A percentile compares a stretch with the other conserved stretches of the same genome.
Evolutionary conservation across 2,329 filamentous ascomycete species (phyloP).

Genomic region (Bipolaris sorokiniana): DNA sequence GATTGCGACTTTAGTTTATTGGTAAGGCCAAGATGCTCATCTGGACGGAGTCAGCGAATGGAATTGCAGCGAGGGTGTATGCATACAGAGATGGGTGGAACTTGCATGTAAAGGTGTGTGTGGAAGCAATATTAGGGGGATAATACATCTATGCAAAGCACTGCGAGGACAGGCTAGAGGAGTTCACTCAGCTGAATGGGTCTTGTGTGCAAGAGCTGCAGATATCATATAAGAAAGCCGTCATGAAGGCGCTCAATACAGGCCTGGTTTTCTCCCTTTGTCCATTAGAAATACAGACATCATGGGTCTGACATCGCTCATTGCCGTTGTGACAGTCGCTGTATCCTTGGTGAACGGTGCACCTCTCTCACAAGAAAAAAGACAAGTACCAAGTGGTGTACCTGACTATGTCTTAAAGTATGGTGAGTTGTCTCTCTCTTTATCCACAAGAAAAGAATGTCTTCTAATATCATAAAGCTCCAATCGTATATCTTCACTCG

Average conservation of each 20-base stretch:
- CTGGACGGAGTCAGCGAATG: conserved; percentile 5
- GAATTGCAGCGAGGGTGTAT: background rate
- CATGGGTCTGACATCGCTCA: conserved; percentile 21
- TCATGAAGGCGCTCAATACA: background rate
- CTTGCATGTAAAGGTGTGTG: background rate
- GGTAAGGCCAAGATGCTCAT: conserved; percentile 3
- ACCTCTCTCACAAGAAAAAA: conserved; percentile 24
- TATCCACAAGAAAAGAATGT: background rate
- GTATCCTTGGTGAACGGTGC: conserved; percentile 24
- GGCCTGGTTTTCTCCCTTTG: background rate
- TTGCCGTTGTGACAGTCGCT: conserved; percentile 17
- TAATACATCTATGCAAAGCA: background rate
- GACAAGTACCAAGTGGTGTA: conserved; percentile 35
- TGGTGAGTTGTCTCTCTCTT: conserved; percentile 31
- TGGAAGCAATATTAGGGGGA: conserved; percentile 4
- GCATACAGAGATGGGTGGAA: conserved; percentile 10
- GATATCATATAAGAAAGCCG: background rate
- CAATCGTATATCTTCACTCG: conserved; percentile 54
- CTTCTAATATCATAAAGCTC: conserved; percentile 42
- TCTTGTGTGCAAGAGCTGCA: conserved; percentile 7
- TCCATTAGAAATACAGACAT: conserved; percentile 2
- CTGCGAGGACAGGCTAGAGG: background rate
- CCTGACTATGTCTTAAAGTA: conserved; percentile 50
- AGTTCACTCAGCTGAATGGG: conserved; percentile 8
- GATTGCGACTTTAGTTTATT: conserved; percentile 3